A percentile compares a stretch with the other conserved stretches of the same genome.
These are phyloP conservation scores for Neltuma alba DNA, from an alignment of 306 rosid species.

Conservation along the genomic window DNA sequence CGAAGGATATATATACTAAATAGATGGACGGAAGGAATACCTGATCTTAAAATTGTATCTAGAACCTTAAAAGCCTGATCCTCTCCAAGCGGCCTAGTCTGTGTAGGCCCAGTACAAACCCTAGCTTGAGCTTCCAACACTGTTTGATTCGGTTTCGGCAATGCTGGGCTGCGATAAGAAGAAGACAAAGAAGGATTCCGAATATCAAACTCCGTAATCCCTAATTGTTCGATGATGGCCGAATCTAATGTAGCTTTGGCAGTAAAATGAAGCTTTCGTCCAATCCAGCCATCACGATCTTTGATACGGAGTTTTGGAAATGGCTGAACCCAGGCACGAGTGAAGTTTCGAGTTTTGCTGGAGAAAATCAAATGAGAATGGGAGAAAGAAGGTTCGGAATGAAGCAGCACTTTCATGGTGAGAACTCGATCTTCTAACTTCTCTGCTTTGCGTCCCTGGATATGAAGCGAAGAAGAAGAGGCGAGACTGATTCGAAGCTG, in stretches of 20 bases:
- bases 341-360: slow-evolving; percentile 27
- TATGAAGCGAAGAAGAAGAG: background rate
- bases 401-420: slow-evolving; percentile 66
- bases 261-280: slow-evolving; percentile 30
- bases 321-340: slow-evolving; percentile 34
- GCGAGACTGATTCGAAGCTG: background rate
- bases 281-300: slow-evolving; percentile 39
- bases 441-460: background rate
- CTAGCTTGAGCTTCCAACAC: slow-evolving; percentile 86
- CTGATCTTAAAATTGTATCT: slow-evolving; percentile 85
- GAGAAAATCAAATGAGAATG: slow-evolving; percentile 40
- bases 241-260: slow-evolving; percentile 55
- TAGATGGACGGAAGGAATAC: slow-evolving; percentile 33
- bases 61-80: slow-evolving; percentile 85
- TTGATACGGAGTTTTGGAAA: slow-evolving; percentile 35
- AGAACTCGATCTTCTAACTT: background rate
- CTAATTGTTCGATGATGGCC: slow-evolving; percentile 57
- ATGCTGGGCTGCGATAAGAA: slow-evolving; percentile 61
- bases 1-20: background rate
- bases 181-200: slow-evolving; percentile 77
- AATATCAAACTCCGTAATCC: slow-evolving; percentile 55
- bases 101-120: slow-evolving; percentile 96
- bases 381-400: slow-evolving; percentile 46
- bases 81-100: slow-evolving; percentile 80
- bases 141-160: slow-evolving; percentile 75